Base-by-base conservation (phyloP, 129 eudicot species). In the Heracleum sosnowskyi region DNA sequence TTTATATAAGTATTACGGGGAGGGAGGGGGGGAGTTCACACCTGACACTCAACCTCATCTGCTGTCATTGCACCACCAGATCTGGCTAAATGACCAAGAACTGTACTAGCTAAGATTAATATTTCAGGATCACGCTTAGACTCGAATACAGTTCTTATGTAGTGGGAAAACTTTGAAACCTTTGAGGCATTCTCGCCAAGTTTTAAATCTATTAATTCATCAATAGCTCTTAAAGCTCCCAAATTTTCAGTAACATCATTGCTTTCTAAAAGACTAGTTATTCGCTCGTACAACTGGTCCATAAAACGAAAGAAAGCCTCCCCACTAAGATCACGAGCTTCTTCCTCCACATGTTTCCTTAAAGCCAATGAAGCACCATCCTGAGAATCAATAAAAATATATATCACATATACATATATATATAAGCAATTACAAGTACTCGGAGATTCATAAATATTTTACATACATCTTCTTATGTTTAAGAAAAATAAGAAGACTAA, bases 41-140 rank as follows among this genome's bases (percentile, higher is more conserved):
- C 99, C 91, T 90, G 97, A 70, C 89, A 85, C 83, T 92, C 99
- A 88, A 92, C 97, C 86, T 95, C 99, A 89, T 92, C 97, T 16
- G 99, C 96, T 10, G 99, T 87, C 97, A 88, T 92, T 78, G 97
- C 99, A 75, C 99, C 96, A 62, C 99, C 99, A 77, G 94, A 88
- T 84, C 99, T 84, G 72, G 99, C 99, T 73, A 95, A 79, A 75
- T 95, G 99, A 60, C 99, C 99, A 76, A 95, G 85, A 79, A 92
- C 99, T 89, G 82, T 91, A 81, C 99, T 95, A 24, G 99, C 93
- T 77, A 92, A 89, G 49, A 92, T 81, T 83, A 95, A 79, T 36
- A 89, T 88, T 72, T 95, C 96, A 40, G 92, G 96, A 79, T 92
- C 96, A 47, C 96, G 99, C 64, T 95, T 95, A 45, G 88, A 79